A percentile compares a stretch with the other conserved stretches of the same genome.
phyloP scores from a whole-genome alignment of 2,329 filamentous ascomycete genomes.

The Geosmithia putterillii region DNA sequence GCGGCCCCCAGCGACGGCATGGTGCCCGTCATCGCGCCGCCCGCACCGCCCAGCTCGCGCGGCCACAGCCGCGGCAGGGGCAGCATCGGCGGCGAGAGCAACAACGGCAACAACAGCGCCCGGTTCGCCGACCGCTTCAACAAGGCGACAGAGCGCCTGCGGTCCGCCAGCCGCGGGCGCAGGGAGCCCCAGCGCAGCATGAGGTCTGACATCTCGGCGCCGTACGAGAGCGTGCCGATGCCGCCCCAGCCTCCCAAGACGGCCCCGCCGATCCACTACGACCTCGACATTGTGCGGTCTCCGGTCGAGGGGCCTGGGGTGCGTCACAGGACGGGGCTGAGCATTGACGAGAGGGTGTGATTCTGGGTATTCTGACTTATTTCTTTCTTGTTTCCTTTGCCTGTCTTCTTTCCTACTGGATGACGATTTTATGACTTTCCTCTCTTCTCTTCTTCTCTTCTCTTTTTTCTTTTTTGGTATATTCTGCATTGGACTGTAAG shows the following conservation, averaged over 20 bases:
- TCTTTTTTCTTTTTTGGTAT: not conserved
- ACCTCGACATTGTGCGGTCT: slow-evolving; percentile 20
- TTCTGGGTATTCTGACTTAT: not conserved
- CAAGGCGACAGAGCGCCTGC: slow-evolving; percentile 47
- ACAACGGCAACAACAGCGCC: slow-evolving; percentile 22
- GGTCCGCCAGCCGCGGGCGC: slow-evolving; percentile 44
- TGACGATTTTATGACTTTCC: not conserved
- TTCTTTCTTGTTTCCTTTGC: slow-evolving; percentile 5
- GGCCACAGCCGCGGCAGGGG: slow-evolving; percentile 43
- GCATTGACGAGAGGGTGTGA: not conserved
- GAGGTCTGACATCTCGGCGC: slow-evolving; percentile 19
- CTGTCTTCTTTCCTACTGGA: not conserved
- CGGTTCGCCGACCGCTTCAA: slow-evolving; percentile 40
- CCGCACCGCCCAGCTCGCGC: slow-evolving; percentile 24
- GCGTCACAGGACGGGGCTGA: slow-evolving; percentile 32
- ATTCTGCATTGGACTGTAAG: not conserved
- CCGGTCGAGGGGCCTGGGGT: slow-evolving; percentile 15
- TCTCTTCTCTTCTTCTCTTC: slow-evolving; percentile 1
- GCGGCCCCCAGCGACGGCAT: slow-evolving; percentile 26
- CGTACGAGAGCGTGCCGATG: slow-evolving; percentile 27
- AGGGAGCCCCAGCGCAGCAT: slow-evolving; percentile 21
- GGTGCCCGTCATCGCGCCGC: slow-evolving; percentile 31
- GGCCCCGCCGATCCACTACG: slow-evolving; percentile 18
- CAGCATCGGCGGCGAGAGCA: slow-evolving; percentile 47
- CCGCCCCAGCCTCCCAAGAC: slow-evolving; percentile 14